Percentiles rank a stretch among this genome's conserved stretches.
phyloP scores from a whole-genome alignment of 1,284 basidiomycete species.

The Moesziomyces globuligerus region DNA sequence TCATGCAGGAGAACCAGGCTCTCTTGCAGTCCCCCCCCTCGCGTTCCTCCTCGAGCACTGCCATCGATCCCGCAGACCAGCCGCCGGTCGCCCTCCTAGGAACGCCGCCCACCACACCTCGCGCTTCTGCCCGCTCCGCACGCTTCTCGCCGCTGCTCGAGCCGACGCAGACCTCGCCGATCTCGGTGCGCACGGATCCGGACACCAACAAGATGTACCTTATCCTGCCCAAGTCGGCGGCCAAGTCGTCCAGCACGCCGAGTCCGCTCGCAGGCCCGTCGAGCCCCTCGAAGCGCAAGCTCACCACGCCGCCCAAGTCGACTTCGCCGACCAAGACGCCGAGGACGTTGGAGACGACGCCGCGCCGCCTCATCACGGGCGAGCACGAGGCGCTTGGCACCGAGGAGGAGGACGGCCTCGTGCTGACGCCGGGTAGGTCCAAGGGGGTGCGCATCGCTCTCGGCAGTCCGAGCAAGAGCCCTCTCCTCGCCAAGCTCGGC shows the following conservation, averaged over 20 bases:
- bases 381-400: conserved; percentile 24
- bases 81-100: conserved; percentile 19
- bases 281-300: conserved; percentile 37
- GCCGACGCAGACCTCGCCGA: conserved; percentile 41
- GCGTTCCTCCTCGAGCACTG: conserved; percentile 5
- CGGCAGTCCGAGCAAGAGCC: conserved; percentile 32
- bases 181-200: conserved; percentile 51
- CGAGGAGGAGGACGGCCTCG: conserved; percentile 47
- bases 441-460: conserved; percentile 36
- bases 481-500: conserved; percentile 13
- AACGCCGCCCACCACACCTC: conserved; percentile 31
- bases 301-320: conserved; percentile 18
- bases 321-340: conserved; percentile 41
- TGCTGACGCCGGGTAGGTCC: conserved; percentile 41
- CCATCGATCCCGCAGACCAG: background rate
- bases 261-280: conserved; percentile 1
- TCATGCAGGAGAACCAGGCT: conserved; percentile 28
- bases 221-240: conserved; percentile 19
- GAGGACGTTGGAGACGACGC: conserved; percentile 12
- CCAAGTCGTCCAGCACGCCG: conserved; percentile 2
- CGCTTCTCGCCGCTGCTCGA: conserved; percentile 33
- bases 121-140: conserved; percentile 2
- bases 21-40: conserved; percentile 10
- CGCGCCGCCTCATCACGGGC: conserved; percentile 24
- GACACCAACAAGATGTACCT: conserved; percentile 53